Base-by-base conservation (phyloP, 2,329 filamentous ascomycete genomes). In the Arthrobotrys conoides region DNA sequence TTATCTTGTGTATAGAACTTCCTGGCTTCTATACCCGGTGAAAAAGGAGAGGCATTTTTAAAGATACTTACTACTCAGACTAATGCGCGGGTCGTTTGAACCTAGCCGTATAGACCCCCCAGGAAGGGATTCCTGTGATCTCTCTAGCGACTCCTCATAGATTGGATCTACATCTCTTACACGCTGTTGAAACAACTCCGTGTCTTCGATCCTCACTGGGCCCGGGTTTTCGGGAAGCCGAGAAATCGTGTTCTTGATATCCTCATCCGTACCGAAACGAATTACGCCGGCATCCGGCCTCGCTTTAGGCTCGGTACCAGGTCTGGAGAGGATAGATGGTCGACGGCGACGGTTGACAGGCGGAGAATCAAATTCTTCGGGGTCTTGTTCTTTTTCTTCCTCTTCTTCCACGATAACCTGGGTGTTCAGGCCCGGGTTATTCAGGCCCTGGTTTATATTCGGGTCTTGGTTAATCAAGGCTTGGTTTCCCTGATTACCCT, bases 141-240 rank as follows among this genome's bases (percentile, higher is more conserved):
- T 18, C 20, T 8, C 38, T 20, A 48, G 30, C 14, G 9, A 0
- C 14, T 53, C 5, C 18, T 72, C 69, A 1, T 30, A 59, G n/a
- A 72, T 72, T 5, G 69, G 10, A 16, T 65, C 59, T 4, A 71
- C 44, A 16, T 49, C 18, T 14, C 59, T 5, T 0, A 22, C 33
- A 20, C 59, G 55, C 1, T 41, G 20, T 10, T 53, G 55, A 30
- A 71, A 71, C 14, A 30, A 16, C 8, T 12, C 2, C 3, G 27
- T 63, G 20, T 71, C 55, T 27, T 71, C 53, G 20, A 71, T 63
- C 44, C 44, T 71, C 5, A 16, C 38, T 5, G 67, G 53, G 16
- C 10, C 27, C 14, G 27, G 24, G 41, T 30, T 27, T 24, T 24
- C 24, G n/a, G 24, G 41, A 24, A 33, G 24, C 9, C 24, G 4